phyloP scores from a whole-genome alignment of 2,329 filamentous ascomycete species.

The Arthrobotrys sphaeroides region DNA sequence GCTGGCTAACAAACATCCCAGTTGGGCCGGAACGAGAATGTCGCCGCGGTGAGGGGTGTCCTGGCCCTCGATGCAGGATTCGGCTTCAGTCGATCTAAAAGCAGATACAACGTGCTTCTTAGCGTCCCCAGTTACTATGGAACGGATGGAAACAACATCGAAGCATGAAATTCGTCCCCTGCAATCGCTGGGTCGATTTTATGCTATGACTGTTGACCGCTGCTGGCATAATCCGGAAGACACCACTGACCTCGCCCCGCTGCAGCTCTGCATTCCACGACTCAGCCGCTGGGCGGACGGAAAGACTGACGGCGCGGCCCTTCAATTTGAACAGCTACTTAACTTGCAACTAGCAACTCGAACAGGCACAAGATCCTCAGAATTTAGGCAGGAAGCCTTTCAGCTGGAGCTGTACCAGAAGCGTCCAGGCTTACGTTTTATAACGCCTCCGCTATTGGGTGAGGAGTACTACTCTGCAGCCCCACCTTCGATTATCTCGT shows the following conservation, averaged over 20 bases:
- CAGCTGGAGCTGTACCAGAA: conserved; percentile 29
- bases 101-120: background rate
- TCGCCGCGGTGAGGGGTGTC: conserved; percentile 27
- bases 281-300: conserved; percentile 29
- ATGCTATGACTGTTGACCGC: background rate
- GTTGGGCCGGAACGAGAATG: conserved; percentile 7
- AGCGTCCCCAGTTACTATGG: background rate
- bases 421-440: background rate
- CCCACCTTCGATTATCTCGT: background rate
- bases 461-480: background rate
- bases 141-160: background rate
- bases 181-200: background rate
- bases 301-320: conserved; percentile 13
- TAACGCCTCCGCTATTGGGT: background rate
- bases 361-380: background rate
- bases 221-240: conserved; percentile 23
- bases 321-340: background rate
- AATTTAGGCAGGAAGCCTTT: conserved; percentile 41
- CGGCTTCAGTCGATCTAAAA: conserved; percentile 3
- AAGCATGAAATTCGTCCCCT: background rate
- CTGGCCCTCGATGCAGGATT: conserved; percentile 1
- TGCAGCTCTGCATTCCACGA: conserved; percentile 11
- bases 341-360: background rate
- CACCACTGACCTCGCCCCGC: conserved; percentile 14
- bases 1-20: conserved; percentile 43